Evolutionary conservation across 2,329 filamentous ascomycete genomes (phyloP).

Genomic region (Xylariaceae sp.): DNA sequence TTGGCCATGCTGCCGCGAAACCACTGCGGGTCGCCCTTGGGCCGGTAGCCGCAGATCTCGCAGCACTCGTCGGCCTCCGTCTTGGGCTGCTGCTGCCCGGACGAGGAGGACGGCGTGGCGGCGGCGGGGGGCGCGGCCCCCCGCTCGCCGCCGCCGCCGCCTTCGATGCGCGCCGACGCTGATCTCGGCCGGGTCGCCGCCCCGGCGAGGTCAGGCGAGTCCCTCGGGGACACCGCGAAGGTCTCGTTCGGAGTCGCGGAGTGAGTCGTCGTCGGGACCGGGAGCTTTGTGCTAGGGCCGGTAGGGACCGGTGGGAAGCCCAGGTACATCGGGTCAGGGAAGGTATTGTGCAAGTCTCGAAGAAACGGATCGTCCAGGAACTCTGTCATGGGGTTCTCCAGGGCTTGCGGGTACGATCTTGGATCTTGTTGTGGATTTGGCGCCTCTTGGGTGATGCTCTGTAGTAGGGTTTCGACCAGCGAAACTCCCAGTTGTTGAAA

Average conservation of each 20-base stretch:
- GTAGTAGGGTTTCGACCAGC: constrained; percentile 33
- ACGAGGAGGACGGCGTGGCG: constrained; percentile 9
- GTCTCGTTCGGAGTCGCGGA: too few species aligned
- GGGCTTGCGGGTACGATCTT: too few species aligned
- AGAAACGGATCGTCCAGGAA: constrained; percentile 18
- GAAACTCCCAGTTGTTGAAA: constrained; percentile 36
- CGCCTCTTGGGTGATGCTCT: constrained; percentile 13
- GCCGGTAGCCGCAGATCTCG: constrained; percentile 46
- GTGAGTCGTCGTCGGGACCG: too few species aligned
- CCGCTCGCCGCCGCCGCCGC: too few species aligned
- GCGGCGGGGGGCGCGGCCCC: constrained; percentile 3
- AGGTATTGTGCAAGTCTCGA: constrained; percentile 13
- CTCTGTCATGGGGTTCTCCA: too few species aligned
- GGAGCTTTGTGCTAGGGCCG: too few species aligned
- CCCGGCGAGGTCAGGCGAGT: too few species aligned
- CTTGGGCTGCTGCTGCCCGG: constrained; percentile 24
- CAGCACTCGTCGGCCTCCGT: constrained; percentile 39
- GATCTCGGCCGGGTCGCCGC: too few species aligned
- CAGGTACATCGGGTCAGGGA: too few species aligned
- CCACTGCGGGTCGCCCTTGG: constrained; percentile 50
- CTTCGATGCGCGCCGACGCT: too few species aligned
- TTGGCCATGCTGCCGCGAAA: constrained; percentile 53
- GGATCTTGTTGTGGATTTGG: constrained; percentile 13
- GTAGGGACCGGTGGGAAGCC: too few species aligned
- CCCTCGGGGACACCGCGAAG: too few species aligned